A percentile compares a stretch with the other conserved stretches of the same genome.
phyloP scores from a whole-genome alignment of 1,139 yeast species.

The Kodamaea suecica region DNA sequence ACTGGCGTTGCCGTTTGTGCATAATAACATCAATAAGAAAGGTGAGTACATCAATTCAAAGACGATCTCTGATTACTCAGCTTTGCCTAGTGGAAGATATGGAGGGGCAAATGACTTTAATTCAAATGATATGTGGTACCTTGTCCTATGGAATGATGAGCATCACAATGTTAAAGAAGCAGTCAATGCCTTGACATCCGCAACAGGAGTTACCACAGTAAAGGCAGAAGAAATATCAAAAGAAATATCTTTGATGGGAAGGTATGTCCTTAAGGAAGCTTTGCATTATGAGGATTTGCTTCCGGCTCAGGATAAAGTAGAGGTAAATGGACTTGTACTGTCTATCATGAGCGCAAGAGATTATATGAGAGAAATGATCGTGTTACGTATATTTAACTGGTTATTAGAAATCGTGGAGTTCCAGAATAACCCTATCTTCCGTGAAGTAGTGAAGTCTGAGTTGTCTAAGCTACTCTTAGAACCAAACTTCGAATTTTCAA shows the following conservation, averaged over 20 bases:
- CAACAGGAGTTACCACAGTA: conserved; percentile 23
- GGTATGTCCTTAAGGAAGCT: conserved; percentile 25
- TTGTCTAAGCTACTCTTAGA: conserved; percentile 32
- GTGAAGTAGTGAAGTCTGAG: conserved; percentile 21
- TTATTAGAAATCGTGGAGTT: conserved; percentile 38
- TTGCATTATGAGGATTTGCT: conserved; percentile 19
- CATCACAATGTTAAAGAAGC: conserved; percentile 57
- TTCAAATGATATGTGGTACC: conserved; percentile 34
- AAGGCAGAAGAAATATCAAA: conserved; percentile 34
- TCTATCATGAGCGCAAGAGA: conserved; percentile 50
- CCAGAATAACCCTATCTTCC: conserved; percentile 22
- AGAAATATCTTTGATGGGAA: conserved; percentile 34
- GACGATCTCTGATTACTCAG: conserved; percentile 26
- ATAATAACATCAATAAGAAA: conserved; percentile 22
- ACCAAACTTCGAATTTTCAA: conserved; percentile 25
- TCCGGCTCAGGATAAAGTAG: conserved; percentile 32
- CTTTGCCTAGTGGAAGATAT: conserved; percentile 29
- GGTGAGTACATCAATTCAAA: conserved; percentile 20
- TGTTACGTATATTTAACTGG: conserved; percentile 49
- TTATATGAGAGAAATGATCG: conserved; percentile 45
- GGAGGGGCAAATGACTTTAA: conserved; percentile 29
- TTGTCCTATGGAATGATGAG: conserved; percentile 74
- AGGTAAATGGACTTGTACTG: conserved; percentile 53
- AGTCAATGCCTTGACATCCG: conserved; percentile 36
- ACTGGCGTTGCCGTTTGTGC: conserved; percentile 35